Evolutionary conservation across 345 rosid genomes (phyloP).

Genomic region (Nasturtium officinale): DNA sequence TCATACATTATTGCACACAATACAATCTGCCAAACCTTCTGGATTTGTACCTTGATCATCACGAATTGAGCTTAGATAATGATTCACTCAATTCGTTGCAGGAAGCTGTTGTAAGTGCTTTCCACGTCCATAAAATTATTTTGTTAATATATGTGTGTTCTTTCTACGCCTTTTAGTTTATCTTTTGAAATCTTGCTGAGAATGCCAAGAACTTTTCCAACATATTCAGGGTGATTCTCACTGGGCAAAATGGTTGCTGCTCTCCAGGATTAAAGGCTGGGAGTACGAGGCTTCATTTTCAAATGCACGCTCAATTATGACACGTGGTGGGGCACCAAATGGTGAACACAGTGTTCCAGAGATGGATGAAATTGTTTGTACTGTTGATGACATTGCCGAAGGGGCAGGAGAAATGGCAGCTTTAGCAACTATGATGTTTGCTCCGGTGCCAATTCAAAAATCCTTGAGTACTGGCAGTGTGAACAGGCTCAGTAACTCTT

Average conservation of each 20-base stretch:
- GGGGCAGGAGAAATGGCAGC: slow-evolving; percentile 97
- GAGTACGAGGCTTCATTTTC: slow-evolving; percentile 97
- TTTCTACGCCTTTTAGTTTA: slow-evolving; percentile 25
- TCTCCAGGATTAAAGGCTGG: slow-evolving; percentile 76
- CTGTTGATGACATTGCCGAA: slow-evolving; percentile 95
- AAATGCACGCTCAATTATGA: slow-evolving; percentile 78
- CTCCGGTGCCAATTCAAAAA: slow-evolving; percentile 70
- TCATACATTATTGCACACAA: slow-evolving; percentile 65
- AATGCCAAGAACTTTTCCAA: slow-evolving; percentile 25
- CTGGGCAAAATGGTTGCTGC: slow-evolving; percentile 96
- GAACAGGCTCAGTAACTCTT: slow-evolving; percentile 69
- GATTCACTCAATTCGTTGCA: slow-evolving; percentile 56
- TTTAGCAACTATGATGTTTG: slow-evolving; percentile 91
- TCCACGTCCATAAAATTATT: slow-evolving; percentile 35
- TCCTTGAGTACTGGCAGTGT: slow-evolving; percentile 78
- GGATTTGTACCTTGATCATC: slow-evolving; percentile 86
- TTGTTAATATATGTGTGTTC: slow-evolving; percentile 22
- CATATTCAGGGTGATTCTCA: slow-evolving; percentile 87
- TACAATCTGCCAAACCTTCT: slow-evolving; percentile 81
- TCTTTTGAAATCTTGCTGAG: slow-evolving; percentile 25
- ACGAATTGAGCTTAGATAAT: slow-evolving; percentile 61
- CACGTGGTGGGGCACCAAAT: slow-evolving; percentile 52
- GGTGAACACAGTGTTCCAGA: slow-evolving; percentile 58
- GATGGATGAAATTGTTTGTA: slow-evolving; percentile 65
- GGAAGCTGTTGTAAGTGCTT: slow-evolving; percentile 88